These are phyloP conservation scores for Dioscorea dumetorum DNA, from an alignment of 106 monocot genomes.

Conservation along the genomic window DNA sequence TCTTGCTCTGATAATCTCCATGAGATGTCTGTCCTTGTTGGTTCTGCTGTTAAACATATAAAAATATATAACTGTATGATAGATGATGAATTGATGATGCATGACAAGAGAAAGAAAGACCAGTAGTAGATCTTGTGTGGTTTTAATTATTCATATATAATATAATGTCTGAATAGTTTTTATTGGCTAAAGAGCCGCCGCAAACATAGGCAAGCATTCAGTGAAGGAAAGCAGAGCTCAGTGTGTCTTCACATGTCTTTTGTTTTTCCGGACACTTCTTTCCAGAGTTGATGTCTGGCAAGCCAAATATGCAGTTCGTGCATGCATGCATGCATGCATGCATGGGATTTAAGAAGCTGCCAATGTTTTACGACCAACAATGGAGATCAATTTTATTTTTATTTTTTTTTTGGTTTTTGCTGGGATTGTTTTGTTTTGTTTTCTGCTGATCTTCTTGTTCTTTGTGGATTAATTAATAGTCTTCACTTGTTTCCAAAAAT, in stretches of 20 bases:
- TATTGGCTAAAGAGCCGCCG: constrained; percentile 15
- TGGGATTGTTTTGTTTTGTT: too few species aligned
- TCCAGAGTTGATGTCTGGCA: too few species aligned
- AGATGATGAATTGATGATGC: too few species aligned
- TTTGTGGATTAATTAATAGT: too few species aligned
- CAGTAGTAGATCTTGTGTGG: neutral
- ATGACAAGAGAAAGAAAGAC: neutral
- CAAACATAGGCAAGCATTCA: constrained; percentile 7
- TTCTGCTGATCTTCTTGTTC: too few species aligned
- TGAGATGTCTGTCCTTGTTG: constrained; percentile 2
- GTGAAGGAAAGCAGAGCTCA: neutral
- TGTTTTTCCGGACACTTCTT: neutral
- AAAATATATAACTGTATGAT: neutral
- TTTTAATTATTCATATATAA: neutral
- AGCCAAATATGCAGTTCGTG: too few species aligned
- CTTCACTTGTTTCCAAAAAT: neutral
- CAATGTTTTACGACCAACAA: too few species aligned
- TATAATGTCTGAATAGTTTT: neutral
- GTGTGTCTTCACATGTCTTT: neutral
- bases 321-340: too few species aligned
- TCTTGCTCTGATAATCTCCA: neutral
- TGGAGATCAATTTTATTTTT: too few species aligned
- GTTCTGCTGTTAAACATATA: neutral
- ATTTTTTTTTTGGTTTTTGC: too few species aligned
- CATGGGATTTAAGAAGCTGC: too few species aligned